Percentiles rank a stretch among this genome's conserved stretches.
Conservation (phyloP, 768 basidiomycete species). For the Macrolepiota albuminosa region DNA sequence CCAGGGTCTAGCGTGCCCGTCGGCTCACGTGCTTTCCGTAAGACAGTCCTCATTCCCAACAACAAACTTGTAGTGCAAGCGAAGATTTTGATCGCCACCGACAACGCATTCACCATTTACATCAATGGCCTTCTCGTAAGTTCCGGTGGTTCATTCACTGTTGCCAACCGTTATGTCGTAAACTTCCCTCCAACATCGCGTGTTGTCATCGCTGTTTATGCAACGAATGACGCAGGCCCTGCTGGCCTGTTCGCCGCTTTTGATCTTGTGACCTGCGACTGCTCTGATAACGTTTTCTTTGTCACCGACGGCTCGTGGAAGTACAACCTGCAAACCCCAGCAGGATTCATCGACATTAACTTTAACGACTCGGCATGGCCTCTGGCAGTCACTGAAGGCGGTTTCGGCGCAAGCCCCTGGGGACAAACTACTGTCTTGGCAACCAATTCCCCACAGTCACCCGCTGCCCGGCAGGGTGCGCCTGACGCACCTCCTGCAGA, state of each 20-base stretch:
- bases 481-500: conserved; percentile 11
- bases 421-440: conserved; percentile 11
- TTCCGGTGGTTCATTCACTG: conserved; percentile 13
- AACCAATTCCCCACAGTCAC: conserved; percentile 12
- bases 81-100: conserved; percentile 21
- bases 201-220: conserved; percentile 18
- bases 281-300: conserved; percentile 9
- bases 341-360: conserved; percentile 10
- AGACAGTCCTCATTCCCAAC: conserved; percentile 18
- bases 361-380: conserved; percentile 20
- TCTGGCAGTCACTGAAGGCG: conserved; percentile 17
- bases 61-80: conserved; percentile 19
- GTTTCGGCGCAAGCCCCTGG: conserved; percentile 20
- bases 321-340: conserved; percentile 13
- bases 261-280: conserved; percentile 16
- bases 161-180: conserved; percentile 17
- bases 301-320: conserved; percentile 23
- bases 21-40: conserved; percentile 26
- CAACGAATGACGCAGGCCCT: conserved; percentile 11
- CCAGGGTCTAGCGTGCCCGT: conserved; percentile 16
- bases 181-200: conserved; percentile 11
- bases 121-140: conserved; percentile 25
- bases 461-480: conserved; percentile 3
- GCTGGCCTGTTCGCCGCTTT: conserved; percentile 18
- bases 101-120: conserved; percentile 24